phyloP scores from a whole-genome alignment of 352 stramenopile genomes.

The Blastocystis sp. region DNA sequence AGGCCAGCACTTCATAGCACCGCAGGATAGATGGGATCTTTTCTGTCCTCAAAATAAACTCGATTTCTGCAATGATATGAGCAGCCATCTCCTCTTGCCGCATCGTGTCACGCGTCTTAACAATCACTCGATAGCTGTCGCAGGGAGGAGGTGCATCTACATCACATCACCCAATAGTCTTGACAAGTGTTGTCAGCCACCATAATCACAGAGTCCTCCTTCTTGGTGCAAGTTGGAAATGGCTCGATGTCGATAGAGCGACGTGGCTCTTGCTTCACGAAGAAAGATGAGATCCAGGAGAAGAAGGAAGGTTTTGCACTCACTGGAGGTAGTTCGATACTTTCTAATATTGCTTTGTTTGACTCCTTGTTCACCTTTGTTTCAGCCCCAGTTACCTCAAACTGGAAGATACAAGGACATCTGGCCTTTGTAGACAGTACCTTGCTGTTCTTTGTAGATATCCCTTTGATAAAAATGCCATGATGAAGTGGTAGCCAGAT shows the following conservation, averaged over 20 bases:
- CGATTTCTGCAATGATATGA: slow-evolving; percentile 92
- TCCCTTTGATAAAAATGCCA: neutral
- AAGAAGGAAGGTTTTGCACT: neutral
- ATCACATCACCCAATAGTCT: slow-evolving; percentile 82
- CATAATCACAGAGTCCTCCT: slow-evolving; percentile 87
- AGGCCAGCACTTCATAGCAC: slow-evolving; percentile 92
- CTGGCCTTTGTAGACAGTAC: slow-evolving; percentile 14
- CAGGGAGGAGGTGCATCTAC: slow-evolving; percentile 86
- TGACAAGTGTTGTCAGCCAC: slow-evolving; percentile 88
- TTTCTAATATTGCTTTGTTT: neutral
- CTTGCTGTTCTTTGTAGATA: neutral
- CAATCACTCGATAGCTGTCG: slow-evolving; percentile 89
- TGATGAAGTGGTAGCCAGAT: neutral
- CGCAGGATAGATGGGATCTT: slow-evolving; percentile 88
- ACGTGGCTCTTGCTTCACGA: neutral
- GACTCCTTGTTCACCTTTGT: neutral
- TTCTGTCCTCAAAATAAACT: slow-evolving; percentile 81
- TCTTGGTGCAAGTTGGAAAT: slow-evolving; percentile 66
- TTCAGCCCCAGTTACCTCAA: neutral
- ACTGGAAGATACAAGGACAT: slow-evolving; percentile 24
- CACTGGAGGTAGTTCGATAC: neutral
- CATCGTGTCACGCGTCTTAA: slow-evolving; percentile 97
- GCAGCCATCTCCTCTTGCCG: slow-evolving; percentile 97
- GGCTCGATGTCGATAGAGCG: neutral
- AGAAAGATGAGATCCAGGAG: neutral